phyloP scores from a whole-genome alignment of 164 flowering plant species.

The Liquidambar formosana region DNA sequence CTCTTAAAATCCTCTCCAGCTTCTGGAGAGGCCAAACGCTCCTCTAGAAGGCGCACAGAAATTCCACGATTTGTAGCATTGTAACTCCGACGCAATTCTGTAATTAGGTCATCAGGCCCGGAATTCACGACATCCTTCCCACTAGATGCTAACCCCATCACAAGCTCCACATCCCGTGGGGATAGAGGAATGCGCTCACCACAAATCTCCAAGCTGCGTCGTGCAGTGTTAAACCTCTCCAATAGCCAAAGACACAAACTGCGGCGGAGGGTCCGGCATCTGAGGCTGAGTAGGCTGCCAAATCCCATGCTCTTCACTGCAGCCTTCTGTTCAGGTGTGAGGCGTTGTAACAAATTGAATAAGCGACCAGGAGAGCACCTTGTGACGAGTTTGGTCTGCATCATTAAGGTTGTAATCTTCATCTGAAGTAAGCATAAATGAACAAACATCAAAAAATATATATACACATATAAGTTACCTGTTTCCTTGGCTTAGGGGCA shows the following conservation, averaged over 20 bases:
- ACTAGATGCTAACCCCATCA: constrained; percentile 42
- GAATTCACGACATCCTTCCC: constrained; percentile 52
- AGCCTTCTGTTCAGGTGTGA: constrained; percentile 36
- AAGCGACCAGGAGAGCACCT: constrained; percentile 54
- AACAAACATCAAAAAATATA: not conserved
- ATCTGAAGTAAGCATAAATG: not conserved
- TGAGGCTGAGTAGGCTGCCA: constrained; percentile 43
- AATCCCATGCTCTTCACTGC: constrained; percentile 50
- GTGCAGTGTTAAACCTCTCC: constrained; percentile 39
- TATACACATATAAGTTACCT: constrained; percentile 20
- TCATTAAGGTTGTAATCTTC: constrained; percentile 1
- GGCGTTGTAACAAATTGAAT: constrained; percentile 36
- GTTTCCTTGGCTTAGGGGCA: constrained; percentile 35
- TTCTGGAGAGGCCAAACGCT: constrained; percentile 33
- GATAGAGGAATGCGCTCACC: constrained; percentile 37
- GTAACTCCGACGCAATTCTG: constrained; percentile 34
- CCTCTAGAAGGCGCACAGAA: constrained; percentile 42
- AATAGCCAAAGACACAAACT: constrained; percentile 48
- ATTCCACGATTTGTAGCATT: constrained; percentile 46
- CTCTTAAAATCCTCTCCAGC: constrained; percentile 53
- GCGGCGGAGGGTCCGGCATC: constrained; percentile 45
- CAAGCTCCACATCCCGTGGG: constrained; percentile 40
- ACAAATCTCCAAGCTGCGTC: constrained; percentile 44
- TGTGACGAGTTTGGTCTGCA: constrained; percentile 46
- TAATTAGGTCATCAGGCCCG: constrained; percentile 39